Evolutionary conservation across 257 asterid genomes (phyloP).

Genomic region (Solanum tacnaense): DNA sequence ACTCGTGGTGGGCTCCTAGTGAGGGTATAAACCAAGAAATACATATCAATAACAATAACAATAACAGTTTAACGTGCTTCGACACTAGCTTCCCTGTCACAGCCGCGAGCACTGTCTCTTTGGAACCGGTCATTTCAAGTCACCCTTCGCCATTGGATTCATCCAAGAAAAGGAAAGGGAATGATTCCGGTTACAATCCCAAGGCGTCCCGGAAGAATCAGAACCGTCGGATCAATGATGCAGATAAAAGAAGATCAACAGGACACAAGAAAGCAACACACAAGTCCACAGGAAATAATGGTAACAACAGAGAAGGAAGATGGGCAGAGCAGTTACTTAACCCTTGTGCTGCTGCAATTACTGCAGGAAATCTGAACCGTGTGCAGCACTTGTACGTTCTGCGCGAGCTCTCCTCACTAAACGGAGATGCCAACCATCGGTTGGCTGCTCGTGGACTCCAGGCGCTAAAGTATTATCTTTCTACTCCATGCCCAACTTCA

Average conservation of each 20-base stretch:
- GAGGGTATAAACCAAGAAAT: slow-evolving; percentile 6
- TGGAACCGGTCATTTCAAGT: slow-evolving; percentile 13
- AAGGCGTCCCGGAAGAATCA: slow-evolving; percentile 14
- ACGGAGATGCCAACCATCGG: slow-evolving; percentile 77
- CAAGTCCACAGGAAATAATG: slow-evolving; percentile 21
- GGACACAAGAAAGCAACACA: slow-evolving; percentile 25
- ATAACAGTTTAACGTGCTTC: slow-evolving; percentile 20
- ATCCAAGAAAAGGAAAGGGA: slow-evolving; percentile 45
- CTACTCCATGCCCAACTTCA: slow-evolving; percentile 15
- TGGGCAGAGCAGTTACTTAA: slow-evolving; percentile 91
- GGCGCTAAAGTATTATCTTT: slow-evolving; percentile 49
- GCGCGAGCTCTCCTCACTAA: slow-evolving; percentile 54
- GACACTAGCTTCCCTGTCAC: slow-evolving; percentile 15
- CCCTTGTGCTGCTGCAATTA: slow-evolving; percentile 75
- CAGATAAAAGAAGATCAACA: slow-evolving; percentile 8
- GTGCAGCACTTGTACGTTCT: slow-evolving; percentile 70
- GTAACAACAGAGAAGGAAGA: slow-evolving; percentile 52
- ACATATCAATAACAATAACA: slow-evolving; percentile 13
- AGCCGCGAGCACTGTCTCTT: slow-evolving; percentile 10
- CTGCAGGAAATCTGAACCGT: slow-evolving; percentile 42
- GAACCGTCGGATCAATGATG: slow-evolving; percentile 8
- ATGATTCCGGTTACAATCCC: slow-evolving; percentile 12
- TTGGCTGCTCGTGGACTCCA: slow-evolving; percentile 65
- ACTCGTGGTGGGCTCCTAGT: slow-evolving; percentile 42
- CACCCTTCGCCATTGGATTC: slow-evolving; percentile 17